Percentiles rank a stretch among this genome's conserved stretches.
phyloP scores from a whole-genome alignment of 1,139 yeast species.

The Taiozyma sp. region DNA sequence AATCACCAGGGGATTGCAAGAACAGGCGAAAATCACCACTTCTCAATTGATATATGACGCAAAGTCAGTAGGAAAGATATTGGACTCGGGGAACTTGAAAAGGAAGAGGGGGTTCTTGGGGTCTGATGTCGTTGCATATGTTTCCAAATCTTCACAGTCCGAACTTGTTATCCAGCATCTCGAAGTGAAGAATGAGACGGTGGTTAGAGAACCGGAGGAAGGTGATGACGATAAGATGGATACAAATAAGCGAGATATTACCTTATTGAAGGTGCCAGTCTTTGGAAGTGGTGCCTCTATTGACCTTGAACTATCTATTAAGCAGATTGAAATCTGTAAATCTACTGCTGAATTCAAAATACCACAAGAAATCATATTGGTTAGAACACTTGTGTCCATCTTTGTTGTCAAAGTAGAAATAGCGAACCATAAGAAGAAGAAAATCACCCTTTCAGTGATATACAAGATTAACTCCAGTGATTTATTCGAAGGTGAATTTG shows the following conservation, averaged over 20 bases:
- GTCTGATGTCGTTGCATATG: conserved; percentile 28
- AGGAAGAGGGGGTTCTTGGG: not conserved
- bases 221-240: conserved; percentile 13
- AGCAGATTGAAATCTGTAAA: conserved; percentile 34
- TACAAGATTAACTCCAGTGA: conserved; percentile 1
- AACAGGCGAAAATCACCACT: conserved; percentile 25
- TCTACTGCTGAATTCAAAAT: conserved; percentile 9
- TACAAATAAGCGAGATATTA: conserved; percentile 3
- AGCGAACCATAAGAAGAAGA: not conserved
- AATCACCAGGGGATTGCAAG: conserved; percentile 6
- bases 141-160: conserved; percentile 31
- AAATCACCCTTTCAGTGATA: not conserved
- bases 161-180: conserved; percentile 26
- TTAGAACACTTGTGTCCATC: conserved; percentile 9
- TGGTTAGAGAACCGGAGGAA: conserved; percentile 11
- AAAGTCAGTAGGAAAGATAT: conserved; percentile 25
- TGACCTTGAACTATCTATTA: conserved; percentile 33
- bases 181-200: conserved; percentile 10
- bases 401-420: conserved; percentile 3
- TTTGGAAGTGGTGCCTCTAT: conserved; percentile 26
- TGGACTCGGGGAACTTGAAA: conserved; percentile 8
- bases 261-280: conserved; percentile 11
- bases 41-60: conserved; percentile 38
- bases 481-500: conserved; percentile 29
- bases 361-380: conserved; percentile 6